Evolutionary conservation across 148 eudicot species (phyloP).

Genomic region (Agrostemma githago): DNA sequence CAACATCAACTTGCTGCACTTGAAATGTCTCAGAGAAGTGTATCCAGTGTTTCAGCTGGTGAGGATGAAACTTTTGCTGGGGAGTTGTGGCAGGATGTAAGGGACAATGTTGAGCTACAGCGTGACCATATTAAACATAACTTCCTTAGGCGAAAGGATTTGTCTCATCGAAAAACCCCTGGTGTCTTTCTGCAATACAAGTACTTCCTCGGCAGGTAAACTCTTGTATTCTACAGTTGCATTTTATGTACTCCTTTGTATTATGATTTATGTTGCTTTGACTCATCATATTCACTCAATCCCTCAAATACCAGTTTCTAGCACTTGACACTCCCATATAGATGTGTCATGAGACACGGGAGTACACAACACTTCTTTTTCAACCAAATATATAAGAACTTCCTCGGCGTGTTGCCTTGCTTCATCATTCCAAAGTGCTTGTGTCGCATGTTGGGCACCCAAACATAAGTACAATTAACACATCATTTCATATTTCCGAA

Average conservation of each 20-base stretch:
- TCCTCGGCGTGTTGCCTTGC: background rate
- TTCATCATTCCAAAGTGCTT: too few species aligned
- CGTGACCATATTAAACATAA: constrained; percentile 63
- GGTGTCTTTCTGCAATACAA: constrained; percentile 60
- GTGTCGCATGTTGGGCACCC: too few species aligned
- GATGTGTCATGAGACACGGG: background rate
- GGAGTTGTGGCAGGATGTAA: constrained; percentile 85
- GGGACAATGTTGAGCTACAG: constrained; percentile 42
- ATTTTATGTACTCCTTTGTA: background rate
- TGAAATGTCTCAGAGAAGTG: constrained; percentile 17
- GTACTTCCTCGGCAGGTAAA: constrained; percentile 83
- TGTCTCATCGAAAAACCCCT: constrained; percentile 78
- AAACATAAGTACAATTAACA: too few species aligned
- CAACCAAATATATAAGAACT: background rate
- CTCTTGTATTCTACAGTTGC: background rate
- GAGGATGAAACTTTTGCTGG: constrained; percentile 63
- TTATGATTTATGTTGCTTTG: background rate
- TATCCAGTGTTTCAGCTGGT: constrained; percentile 12
- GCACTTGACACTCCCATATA: background rate
- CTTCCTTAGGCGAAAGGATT: constrained; percentile 60
- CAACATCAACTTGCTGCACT: constrained; percentile 31
- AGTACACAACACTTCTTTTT: background rate
- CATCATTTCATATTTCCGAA: too few species aligned
- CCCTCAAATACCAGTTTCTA: background rate
- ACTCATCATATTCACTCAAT: background rate